phyloP scores from a whole-genome alignment of 257 asterid genomes.

The Scutellaria baicalensis region DNA sequence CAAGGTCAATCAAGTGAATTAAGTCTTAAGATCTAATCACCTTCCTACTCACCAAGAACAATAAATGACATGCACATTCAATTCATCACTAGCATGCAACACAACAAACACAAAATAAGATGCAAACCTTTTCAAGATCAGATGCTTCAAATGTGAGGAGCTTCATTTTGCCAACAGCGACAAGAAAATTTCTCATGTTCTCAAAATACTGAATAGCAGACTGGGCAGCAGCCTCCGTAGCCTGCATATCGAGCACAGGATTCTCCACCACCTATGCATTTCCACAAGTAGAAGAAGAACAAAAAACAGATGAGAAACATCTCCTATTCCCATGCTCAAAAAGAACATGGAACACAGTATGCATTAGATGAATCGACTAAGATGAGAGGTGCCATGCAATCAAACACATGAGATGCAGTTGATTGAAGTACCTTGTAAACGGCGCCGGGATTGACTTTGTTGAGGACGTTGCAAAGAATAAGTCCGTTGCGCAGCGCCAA shows the following conservation, averaged over 20 bases:
- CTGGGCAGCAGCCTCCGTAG: conserved; percentile 89
- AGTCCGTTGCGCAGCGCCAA: conserved; percentile 88
- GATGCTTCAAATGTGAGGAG: conserved; percentile 86
- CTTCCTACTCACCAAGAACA: background rate
- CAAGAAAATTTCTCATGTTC: conserved; percentile 83
- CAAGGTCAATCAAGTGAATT: background rate
- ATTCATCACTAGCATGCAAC: background rate
- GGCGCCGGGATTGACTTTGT: conserved; percentile 90
- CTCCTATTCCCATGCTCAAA: background rate
- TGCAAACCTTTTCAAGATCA: conserved; percentile 76
- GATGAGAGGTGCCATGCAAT: background rate
- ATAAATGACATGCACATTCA: background rate
- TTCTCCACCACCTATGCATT: conserved; percentile 70
- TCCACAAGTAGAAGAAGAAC: background rate
- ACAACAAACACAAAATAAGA: background rate
- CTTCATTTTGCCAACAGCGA: conserved; percentile 79
- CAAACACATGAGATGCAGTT: background rate
- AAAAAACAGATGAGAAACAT: background rate
- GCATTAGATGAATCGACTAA: background rate
- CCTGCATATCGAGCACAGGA: conserved; percentile 66
- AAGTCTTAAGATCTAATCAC: background rate
- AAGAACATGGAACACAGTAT: background rate
- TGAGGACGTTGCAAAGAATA: conserved; percentile 94
- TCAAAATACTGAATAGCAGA: conserved; percentile 93
- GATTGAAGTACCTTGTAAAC: conserved; percentile 55